Evolutionary conservation across 1,284 basidiomycete genomes (phyloP), one percentile per base, ranked within the genome.

Genomic region (Cyathus olla): DNA sequence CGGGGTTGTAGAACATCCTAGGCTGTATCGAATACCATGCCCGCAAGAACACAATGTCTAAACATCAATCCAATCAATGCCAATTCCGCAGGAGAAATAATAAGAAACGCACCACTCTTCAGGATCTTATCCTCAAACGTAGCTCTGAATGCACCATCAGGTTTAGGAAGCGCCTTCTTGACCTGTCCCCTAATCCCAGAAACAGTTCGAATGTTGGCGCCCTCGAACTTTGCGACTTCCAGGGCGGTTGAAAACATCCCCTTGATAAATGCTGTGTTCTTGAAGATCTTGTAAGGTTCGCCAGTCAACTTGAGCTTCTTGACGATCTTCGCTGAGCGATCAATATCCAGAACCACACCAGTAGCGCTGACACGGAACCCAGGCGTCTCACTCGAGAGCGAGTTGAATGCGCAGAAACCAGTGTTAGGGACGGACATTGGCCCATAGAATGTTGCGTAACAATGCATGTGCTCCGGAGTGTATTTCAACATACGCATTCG

Each of bases 401-500:
- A 90, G 78, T 97, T 99, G 86, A 99, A 99, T 1, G 97, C 95
- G 76, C 96, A 98, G 80, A 99, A 95, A 63, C 97, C 97, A 0
- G 96, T 98, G 77, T 98, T 98, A n/a, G 96, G 96, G 0, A 94
- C 83, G 1, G 95, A 84, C 21, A 95, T 91, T 6, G 96, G 96
- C 0, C 95, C 96, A 73, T 97, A 98, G 80, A 99, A 99, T 0
- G 97, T 97, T 2, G 97, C 97, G 70, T 93, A 95, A 72, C 97
- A 99, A 76, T 99, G 98, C 96, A 98, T 98, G 73, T 99, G 97
- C 79, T 99, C 98, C 0, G 97, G 97, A 0, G 98, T 99, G 76
- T 99, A 99, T 83, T 99, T 99, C 78, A 99, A 92, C 94, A 99
- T 95, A 50, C 98, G 94, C 90, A 99, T 99, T 28, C 98, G 93